Conservation (phyloP, 2,329 filamentous ascomycete species). For the Arthroderma uncinatum region DNA sequence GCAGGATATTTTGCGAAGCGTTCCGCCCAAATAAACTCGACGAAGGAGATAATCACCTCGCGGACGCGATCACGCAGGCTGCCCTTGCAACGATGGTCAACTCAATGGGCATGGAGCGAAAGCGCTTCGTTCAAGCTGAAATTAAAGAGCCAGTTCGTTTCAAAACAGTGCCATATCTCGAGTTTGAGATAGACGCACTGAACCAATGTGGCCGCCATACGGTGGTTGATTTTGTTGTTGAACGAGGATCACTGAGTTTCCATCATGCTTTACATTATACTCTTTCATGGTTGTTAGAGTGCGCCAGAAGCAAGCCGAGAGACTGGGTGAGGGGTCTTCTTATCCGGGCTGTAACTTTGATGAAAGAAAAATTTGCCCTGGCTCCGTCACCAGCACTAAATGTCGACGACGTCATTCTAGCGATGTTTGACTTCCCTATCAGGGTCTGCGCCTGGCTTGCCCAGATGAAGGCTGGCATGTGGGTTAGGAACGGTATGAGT, state of each 20-base stretch:
- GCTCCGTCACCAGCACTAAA: conserved; percentile 38
- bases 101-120: conserved; percentile 77
- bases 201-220: conserved; percentile 45
- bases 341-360: conserved; percentile 54
- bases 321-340: conserved; percentile 58
- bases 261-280: conserved; percentile 96
- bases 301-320: conserved; percentile 61
- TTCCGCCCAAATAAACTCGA: conserved; percentile 61
- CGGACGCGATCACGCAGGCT: conserved; percentile 56
- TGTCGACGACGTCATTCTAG: conserved; percentile 70
- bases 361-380: conserved; percentile 44
- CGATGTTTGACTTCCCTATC: conserved; percentile 83
- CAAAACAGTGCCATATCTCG: conserved; percentile 64
- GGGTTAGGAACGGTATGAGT: conserved; percentile 95
- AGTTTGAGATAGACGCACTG: conserved; percentile 52
- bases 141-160: conserved; percentile 78
- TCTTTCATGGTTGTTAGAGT: conserved; percentile 88
- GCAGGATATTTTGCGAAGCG: conserved; percentile 75
- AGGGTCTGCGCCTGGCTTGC: conserved; percentile 92
- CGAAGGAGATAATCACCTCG: conserved; percentile 51
- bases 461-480: conserved; percentile 97
- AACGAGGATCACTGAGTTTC: conserved; percentile 86
- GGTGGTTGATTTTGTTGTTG: conserved; percentile 78
- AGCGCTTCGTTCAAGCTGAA: conserved; percentile 74
- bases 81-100: conserved; percentile 79